A percentile compares a stretch with the other conserved stretches of the same genome.
Conservation (phyloP, 768 basidiomycete genomes). For the Tylopilus felleus region DNA sequence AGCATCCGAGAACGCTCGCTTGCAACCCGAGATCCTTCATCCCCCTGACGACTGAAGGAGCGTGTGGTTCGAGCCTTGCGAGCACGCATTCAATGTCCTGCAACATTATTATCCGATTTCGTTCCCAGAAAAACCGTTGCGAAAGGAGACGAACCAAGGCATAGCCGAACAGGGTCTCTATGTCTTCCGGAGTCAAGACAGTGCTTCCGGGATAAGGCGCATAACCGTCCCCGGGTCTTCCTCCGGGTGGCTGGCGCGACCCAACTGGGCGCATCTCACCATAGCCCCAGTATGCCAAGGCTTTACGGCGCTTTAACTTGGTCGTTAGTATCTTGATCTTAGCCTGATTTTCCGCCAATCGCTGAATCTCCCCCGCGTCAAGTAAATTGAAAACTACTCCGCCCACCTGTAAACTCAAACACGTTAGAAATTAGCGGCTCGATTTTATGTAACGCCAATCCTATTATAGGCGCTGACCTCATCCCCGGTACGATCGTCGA, state of each 20-base stretch:
- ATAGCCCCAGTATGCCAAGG: not conserved
- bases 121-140: too few relatives aligned
- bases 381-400: not conserved
- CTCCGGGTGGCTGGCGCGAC: not conserved
- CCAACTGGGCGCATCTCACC: not conserved
- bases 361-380: fast-evolving
- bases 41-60: not conserved
- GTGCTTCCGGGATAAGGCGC: not conserved
- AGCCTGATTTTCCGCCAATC: not conserved
- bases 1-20: not conserved
- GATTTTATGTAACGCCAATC: too few relatives aligned
- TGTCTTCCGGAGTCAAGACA: not conserved
- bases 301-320: not conserved
- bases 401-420: not conserved
- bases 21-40: not conserved
- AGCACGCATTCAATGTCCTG: conserved; percentile 1
- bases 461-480: not conserved
- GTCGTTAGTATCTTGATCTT: not conserved
- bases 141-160: not conserved
- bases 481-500: not conserved
- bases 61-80: not conserved
- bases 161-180: not conserved
- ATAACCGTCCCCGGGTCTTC: conserved; percentile 1
- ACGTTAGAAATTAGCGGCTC: too few relatives aligned
- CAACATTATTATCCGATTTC: too few relatives aligned